These are phyloP conservation scores for Colletotrichum gigasporum DNA, from an alignment of 2,329 filamentous ascomycete species.

Conservation along the genomic window DNA sequence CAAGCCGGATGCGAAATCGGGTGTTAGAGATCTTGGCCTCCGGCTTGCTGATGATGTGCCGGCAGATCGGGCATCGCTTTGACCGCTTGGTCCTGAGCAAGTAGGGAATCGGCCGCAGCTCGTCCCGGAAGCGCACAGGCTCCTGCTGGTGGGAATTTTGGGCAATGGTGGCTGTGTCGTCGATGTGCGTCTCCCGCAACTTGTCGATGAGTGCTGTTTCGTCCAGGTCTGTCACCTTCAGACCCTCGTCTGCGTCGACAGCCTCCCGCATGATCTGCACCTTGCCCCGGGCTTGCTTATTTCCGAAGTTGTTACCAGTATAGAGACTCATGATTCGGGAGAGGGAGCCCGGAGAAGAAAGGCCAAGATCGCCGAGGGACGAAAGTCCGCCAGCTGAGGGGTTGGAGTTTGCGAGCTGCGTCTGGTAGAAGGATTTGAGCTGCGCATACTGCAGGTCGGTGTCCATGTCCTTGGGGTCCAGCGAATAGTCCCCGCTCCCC, in stretches of 20 bases:
- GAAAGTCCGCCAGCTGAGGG: slow-evolving; percentile 59
- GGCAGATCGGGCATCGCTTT: slow-evolving; percentile 91
- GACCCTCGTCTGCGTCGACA: slow-evolving; percentile 73
- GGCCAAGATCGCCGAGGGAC: slow-evolving; percentile 61
- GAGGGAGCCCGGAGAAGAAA: slow-evolving; percentile 81
- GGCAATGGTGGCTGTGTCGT: slow-evolving; percentile 63
- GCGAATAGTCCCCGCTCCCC: slow-evolving; percentile 52
- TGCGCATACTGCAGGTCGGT: slow-evolving; percentile 77
- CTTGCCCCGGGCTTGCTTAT: slow-evolving; percentile 72
- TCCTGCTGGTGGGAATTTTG: slow-evolving; percentile 62
- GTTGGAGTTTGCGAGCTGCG: slow-evolving; percentile 74
- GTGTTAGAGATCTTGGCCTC: slow-evolving; percentile 90
- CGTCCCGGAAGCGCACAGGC: slow-evolving; percentile 70
- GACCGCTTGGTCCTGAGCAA: slow-evolving; percentile 91
- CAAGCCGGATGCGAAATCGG: slow-evolving; percentile 90
- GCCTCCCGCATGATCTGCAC: slow-evolving; percentile 80
- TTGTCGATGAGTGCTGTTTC: slow-evolving; percentile 70
- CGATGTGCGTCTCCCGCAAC: slow-evolving; percentile 69
- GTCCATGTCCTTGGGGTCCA: slow-evolving; percentile 60
- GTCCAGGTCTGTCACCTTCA: slow-evolving; percentile 69
- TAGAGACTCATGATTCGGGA: slow-evolving; percentile 94
- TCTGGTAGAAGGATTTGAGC: slow-evolving; percentile 82
- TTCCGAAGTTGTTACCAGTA: slow-evolving; percentile 72
- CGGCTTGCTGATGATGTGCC: slow-evolving; percentile 94
- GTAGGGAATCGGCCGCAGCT: slow-evolving; percentile 83